A percentile compares a stretch with the other conserved stretches of the same genome.
Evolutionary conservation across 768 basidiomycete species (phyloP).

Genomic region (Coprinopsis marcescibilis): DNA sequence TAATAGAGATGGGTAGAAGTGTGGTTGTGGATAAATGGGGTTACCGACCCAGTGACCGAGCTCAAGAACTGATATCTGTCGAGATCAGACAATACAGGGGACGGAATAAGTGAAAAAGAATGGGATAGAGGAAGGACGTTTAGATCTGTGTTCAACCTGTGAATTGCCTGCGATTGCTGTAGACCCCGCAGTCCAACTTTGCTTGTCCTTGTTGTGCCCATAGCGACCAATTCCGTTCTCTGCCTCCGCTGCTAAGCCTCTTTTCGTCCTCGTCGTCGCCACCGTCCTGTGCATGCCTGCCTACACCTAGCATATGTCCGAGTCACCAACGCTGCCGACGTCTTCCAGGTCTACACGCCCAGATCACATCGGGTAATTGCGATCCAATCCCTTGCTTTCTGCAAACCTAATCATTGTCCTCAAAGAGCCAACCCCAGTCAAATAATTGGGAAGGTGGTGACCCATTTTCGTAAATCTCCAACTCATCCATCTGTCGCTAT

Average conservation of each 20-base stretch:
- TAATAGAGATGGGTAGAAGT: slow-evolving; percentile 1
- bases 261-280: slow-evolving; percentile 4
- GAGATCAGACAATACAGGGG: too few species aligned
- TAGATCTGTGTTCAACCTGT: neutral
- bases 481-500: slow-evolving; percentile 44
- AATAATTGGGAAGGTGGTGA: slow-evolving; percentile 41
- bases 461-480: slow-evolving; percentile 32
- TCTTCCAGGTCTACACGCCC: slow-evolving; percentile 30
- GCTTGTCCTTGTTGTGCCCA: slow-evolving; percentile 11
- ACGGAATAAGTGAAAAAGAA: neutral
- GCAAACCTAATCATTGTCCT: neutral
- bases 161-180: neutral
- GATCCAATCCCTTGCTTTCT: neutral
- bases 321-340: slow-evolving; percentile 22
- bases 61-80: too few species aligned
- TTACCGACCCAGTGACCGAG: neutral
- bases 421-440: slow-evolving; percentile 25
- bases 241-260: too few species aligned
- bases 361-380: slow-evolving; percentile 24
- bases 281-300: too few species aligned
- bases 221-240: slow-evolving; percentile 1
- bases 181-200: slow-evolving; percentile 1
- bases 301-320: too few species aligned
- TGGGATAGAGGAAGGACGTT: neutral
- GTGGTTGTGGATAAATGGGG: slow-evolving; percentile 8